phyloP scores from a whole-genome alignment of 1,284 basidiomycete genomes.

The Moesziomyces sp. region DNA sequence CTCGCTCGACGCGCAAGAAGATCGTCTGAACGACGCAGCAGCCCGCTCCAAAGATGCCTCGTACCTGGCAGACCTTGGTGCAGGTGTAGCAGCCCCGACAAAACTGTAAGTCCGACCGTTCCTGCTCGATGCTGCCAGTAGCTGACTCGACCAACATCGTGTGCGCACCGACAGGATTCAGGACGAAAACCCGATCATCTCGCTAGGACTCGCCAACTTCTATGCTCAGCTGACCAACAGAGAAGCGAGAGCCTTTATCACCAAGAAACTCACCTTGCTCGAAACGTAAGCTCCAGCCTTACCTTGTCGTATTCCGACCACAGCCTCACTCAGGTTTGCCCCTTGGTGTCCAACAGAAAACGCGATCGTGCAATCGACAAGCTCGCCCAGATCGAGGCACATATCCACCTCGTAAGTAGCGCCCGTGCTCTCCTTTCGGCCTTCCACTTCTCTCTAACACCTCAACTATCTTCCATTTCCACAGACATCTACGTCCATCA shows the following conservation, averaged over 20 bases:
- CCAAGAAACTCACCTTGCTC: constrained; percentile 39
- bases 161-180: constrained; percentile 3
- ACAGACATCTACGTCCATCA: constrained; percentile 42
- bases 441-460: no score
- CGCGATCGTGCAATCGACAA: constrained; percentile 41
- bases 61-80: constrained; percentile 27
- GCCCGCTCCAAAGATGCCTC: background rate
- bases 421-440: background rate
- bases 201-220: constrained; percentile 42
- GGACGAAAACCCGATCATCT: constrained; percentile 39
- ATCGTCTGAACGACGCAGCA: constrained; percentile 1
- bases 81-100: constrained; percentile 25
- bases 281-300: constrained; percentile 22
- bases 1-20: constrained; percentile 17
- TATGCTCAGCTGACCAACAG: constrained; percentile 43
- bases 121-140: no score
- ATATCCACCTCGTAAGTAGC: constrained; percentile 42
- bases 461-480: background rate
- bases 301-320: background rate
- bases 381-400: constrained; percentile 49
- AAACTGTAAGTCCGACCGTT: constrained; percentile 11
- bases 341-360: constrained; percentile 9
- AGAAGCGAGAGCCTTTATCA: constrained; percentile 48
- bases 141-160: background rate
- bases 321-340: background rate